phyloP scores from a whole-genome alignment of 441 rosid species.

The Eruca vesicaria region DNA sequence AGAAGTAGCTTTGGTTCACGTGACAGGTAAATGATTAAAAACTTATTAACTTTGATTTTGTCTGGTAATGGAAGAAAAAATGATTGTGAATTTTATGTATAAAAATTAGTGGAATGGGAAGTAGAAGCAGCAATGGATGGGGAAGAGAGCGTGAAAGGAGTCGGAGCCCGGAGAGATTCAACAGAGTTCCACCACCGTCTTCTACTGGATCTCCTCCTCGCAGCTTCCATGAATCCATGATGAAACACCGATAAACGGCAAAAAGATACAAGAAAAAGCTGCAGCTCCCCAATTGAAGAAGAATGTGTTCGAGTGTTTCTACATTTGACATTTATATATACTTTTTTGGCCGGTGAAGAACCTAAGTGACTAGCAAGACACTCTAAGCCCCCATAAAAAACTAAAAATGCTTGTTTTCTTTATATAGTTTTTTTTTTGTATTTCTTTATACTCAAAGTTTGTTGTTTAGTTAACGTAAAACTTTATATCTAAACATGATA shows the following conservation, averaged over 20 bases:
- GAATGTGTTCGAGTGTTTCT: not conserved
- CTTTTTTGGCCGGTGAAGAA: conserved; percentile 20
- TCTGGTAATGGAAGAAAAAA: not conserved
- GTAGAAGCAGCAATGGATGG: conserved; percentile 37
- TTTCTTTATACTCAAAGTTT: not conserved
- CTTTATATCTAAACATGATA: not conserved
- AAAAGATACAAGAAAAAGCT: not conserved
- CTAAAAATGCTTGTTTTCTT: not conserved
- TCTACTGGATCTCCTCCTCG: conserved; percentile 44
- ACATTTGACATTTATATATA: conserved; percentile 3
- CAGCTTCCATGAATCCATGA: conserved; percentile 75
- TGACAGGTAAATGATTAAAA: conserved; percentile 50
- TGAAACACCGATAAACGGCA: conserved; percentile 41
- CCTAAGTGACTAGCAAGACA: not conserved
- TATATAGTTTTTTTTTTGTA: not conserved
- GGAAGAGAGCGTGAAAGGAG: conserved; percentile 58
- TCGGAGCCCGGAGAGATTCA: conserved; percentile 59
- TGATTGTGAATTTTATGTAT: not conserved
- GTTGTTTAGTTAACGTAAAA: not conserved
- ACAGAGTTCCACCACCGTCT: conserved; percentile 37
- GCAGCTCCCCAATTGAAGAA: not conserved
- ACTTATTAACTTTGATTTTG: not conserved
- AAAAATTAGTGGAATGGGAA: not conserved
- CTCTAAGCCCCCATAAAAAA: not conserved
- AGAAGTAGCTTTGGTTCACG: conserved; percentile 36